Evolutionary conservation across 805 yeast species (phyloP).

Genomic region (Metschnikowia continentalis): DNA sequence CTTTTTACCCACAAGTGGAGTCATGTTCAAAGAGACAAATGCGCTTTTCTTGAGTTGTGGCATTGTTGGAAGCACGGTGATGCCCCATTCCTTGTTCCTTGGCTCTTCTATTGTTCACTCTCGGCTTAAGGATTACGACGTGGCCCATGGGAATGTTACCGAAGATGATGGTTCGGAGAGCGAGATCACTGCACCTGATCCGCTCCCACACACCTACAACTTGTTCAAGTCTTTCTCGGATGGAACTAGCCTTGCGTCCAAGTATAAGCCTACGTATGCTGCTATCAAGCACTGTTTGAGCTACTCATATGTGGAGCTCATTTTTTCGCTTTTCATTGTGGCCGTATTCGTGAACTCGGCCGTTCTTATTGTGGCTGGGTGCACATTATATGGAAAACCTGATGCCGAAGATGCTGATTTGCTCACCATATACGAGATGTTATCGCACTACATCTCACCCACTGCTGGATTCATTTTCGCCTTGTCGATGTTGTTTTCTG

Average conservation of each 20-base stretch:
- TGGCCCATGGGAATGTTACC: conserved; percentile 25
- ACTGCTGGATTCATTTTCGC: conserved; percentile 45
- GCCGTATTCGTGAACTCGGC: conserved; percentile 45
- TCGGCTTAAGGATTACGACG: conserved; percentile 40
- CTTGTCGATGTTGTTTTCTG: conserved; percentile 42
- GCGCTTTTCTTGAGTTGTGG: conserved; percentile 44
- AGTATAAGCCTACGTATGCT: conserved; percentile 38
- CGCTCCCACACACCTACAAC: conserved; percentile 16
- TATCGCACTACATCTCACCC: conserved; percentile 40
- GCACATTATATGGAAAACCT: conserved; percentile 38
- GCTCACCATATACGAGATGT: conserved; percentile 42
- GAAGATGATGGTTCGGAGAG: neutral
- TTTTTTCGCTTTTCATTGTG: conserved; percentile 37
- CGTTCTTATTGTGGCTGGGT: conserved; percentile 43
- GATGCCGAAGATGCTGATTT: conserved; percentile 46
- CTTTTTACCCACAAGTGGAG: conserved; percentile 52
- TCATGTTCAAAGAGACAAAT: conserved; percentile 30
- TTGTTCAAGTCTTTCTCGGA: conserved; percentile 26
- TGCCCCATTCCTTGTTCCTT: conserved; percentile 44
- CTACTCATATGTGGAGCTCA: conserved; percentile 38
- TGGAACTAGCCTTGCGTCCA: conserved; percentile 25
- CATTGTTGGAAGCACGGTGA: conserved; percentile 44
- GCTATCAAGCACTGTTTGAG: conserved; percentile 40
- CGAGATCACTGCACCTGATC: conserved; percentile 1
- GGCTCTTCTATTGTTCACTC: conserved; percentile 45